Conservation (phyloP, 768 basidiomycete species). For the Agrocybe praecox region DNA sequence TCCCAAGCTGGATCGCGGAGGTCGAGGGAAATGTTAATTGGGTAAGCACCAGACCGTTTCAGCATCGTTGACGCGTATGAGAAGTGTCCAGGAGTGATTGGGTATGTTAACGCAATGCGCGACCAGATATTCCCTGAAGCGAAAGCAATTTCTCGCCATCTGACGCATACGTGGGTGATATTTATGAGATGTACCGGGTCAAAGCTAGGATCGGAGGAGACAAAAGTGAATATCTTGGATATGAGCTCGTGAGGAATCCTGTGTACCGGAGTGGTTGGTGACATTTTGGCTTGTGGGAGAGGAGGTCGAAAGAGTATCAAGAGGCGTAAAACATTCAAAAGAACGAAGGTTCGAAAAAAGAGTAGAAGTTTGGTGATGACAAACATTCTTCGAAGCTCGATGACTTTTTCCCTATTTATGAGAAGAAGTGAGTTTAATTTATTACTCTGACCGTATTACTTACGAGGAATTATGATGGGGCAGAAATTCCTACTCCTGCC, state of each 20-base stretch:
- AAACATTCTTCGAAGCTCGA: too few species aligned
- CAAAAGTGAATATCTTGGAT: constrained; percentile 33
- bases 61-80: constrained; percentile 39
- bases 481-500: too few species aligned
- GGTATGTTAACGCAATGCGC: constrained; percentile 47
- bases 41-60: constrained; percentile 43
- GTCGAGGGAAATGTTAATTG: constrained; percentile 57
- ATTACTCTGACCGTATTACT: too few species aligned
- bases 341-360: not conserved
- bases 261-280: constrained; percentile 13
- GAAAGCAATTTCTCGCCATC: constrained; percentile 53
- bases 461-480: too few species aligned
- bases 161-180: constrained; percentile 50
- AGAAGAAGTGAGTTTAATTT: too few species aligned
- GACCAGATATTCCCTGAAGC: constrained; percentile 52
- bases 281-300: not conserved
- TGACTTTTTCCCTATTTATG: too few species aligned
- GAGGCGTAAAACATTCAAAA: not conserved
- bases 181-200: constrained; percentile 17
- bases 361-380: not conserved
- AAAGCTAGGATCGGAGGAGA: constrained; percentile 15
- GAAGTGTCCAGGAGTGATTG: constrained; percentile 39
- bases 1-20: constrained; percentile 60
- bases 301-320: not conserved
- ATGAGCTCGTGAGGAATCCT: constrained; percentile 36